Conservation (phyloP, 176 grass and related monocot genomes). For the Canna indica region DNA sequence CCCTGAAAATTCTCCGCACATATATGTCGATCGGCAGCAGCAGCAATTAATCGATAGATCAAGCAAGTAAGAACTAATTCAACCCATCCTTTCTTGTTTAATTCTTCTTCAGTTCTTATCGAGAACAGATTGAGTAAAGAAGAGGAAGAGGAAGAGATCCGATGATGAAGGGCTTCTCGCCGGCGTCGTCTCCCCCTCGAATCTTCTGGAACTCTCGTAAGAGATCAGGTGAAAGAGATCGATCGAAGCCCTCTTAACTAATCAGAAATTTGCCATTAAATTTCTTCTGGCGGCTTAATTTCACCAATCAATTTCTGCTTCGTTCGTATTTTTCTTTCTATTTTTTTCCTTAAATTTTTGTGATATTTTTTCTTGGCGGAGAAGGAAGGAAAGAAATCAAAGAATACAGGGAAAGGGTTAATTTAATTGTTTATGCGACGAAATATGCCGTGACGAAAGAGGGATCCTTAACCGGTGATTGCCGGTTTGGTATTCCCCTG, state of each 20-base stretch:
- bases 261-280: not conserved
- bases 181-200: conserved; percentile 37
- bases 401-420: too few relatives aligned
- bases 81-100: too few relatives aligned
- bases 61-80: too few relatives aligned
- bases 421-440: not conserved
- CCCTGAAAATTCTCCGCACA: too few relatives aligned
- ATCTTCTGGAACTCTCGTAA: conserved; percentile 87
- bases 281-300: too few relatives aligned
- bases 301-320: too few relatives aligned
- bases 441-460: not conserved
- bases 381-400: not conserved
- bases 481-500: not conserved
- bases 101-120: too few relatives aligned
- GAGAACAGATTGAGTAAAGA: too few relatives aligned
- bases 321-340: not conserved
- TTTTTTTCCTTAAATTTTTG: not conserved
- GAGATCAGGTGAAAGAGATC: conserved; percentile 52
- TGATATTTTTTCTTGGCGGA: not conserved
- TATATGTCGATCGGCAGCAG: too few relatives aligned
- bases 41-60: too few relatives aligned
- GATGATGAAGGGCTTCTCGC: conserved; percentile 44
- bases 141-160: not conserved
- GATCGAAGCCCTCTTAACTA: not conserved
- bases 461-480: not conserved